Percentiles rank a stretch among this genome's conserved stretches.
These are phyloP conservation scores for Ephemerocybe angulata DNA, from an alignment of 768 basidiomycete species.

Conservation along the genomic window DNA sequence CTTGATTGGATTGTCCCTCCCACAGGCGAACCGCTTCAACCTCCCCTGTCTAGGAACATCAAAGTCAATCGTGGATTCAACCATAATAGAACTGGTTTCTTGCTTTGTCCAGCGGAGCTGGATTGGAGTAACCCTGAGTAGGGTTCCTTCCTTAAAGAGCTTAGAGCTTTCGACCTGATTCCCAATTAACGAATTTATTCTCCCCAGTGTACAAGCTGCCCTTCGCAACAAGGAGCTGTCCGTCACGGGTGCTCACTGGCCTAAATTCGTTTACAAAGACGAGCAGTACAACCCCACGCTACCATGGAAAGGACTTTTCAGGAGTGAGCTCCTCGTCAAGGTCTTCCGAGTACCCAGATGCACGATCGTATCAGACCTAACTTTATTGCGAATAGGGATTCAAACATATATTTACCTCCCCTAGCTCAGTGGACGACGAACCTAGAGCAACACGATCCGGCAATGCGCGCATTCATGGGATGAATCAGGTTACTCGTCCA, in stretches of 20 bases:
- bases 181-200: neutral
- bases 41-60: neutral
- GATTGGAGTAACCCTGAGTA: neutral
- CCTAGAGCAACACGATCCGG: neutral
- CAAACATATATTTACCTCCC: slow-evolving; percentile 7
- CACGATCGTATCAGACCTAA: neutral
- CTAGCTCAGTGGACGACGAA: slow-evolving; percentile 2
- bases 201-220: neutral
- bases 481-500: neutral
- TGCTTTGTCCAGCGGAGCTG: neutral
- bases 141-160: neutral
- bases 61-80: neutral
- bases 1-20: neutral
- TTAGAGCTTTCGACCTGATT: neutral
- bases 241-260: neutral
- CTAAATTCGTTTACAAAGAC: neutral
- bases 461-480: slow-evolving; percentile 1
- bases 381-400: neutral
- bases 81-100: neutral
- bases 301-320: slow-evolving; percentile 2
- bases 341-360: neutral
- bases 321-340: neutral
- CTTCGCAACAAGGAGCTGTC: neutral
- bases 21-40: neutral
- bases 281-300: neutral